Base-by-base conservation (phyloP, 192 early-diverging fungal genomes). In the Rhizophagus sp. region DNA sequence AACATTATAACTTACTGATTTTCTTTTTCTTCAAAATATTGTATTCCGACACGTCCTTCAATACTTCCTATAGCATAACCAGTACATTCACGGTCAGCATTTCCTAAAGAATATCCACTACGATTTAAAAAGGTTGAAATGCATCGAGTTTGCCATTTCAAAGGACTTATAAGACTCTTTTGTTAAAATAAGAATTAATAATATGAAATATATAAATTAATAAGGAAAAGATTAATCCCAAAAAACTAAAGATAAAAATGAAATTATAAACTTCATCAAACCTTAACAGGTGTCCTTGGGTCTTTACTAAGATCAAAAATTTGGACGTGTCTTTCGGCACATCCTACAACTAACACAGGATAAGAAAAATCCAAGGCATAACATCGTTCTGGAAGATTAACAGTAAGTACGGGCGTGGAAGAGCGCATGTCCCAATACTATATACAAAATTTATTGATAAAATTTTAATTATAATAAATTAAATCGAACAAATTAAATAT, bases 351-450 rank as follows among this genome's bases (percentile, higher is more conserved):
- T 83, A 99, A 75, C 69, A 98, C 81, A 24, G 93, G 91, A 44
- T 90, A 90, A 6, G 83, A 82, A 52, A 92, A 86, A 87, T 99
- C 97, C 94, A 99, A 95, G 1, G 93, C 85, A 82, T 98, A 99
- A 69, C 89, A 91, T 62, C 97, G 92, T 79, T 99, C 97, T 2
- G 95, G 94, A 22, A 98, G 87, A 8, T 81, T 82, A 15, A 96
- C 88, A 25, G 88, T 91, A 12, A 88, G 90, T 25, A 94, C 90
- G 1, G 97, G 96, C 57, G 84, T 85, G 75, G 89, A 92, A 73
- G 90, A 88, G 52, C 97, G 90, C 67, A 94, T 82, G 84, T 99
- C 97, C 97, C 97, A 99, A 83, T 97, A 99, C 88, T 97, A 80
- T 33, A 33, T 13, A 22, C 10, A 76, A 63, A 36, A 1, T 78